Evolutionary conservation across 345 rosid species (phyloP).

Genomic region (Arabidopsis thaliana): TAIR10.1 NC_003071.7:9809501-9810000

Average conservation of each 20-base stretch:
- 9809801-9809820: too few species aligned
- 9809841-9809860: neutral
- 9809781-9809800: too few species aligned
- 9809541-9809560: neutral
- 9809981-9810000: too few species aligned
- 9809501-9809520: neutral
- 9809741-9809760: neutral
- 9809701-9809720: neutral
- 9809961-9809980: too few species aligned
- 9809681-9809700: neutral
- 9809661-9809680: conserved; percentile 15
- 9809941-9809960: too few species aligned
- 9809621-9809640: neutral
- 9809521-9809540: neutral
- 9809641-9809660: neutral
- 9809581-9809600: neutral
- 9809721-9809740: neutral
- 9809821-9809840: neutral
- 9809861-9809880: neutral
- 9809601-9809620: neutral
- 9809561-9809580: neutral
- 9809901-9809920: too few species aligned
- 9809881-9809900: too few species aligned
- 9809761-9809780: neutral
- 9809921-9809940: too few species aligned